Evolutionary conservation across 805 yeast genomes (phyloP).

Genomic region (Suhomyces kilbournensis): DNA sequence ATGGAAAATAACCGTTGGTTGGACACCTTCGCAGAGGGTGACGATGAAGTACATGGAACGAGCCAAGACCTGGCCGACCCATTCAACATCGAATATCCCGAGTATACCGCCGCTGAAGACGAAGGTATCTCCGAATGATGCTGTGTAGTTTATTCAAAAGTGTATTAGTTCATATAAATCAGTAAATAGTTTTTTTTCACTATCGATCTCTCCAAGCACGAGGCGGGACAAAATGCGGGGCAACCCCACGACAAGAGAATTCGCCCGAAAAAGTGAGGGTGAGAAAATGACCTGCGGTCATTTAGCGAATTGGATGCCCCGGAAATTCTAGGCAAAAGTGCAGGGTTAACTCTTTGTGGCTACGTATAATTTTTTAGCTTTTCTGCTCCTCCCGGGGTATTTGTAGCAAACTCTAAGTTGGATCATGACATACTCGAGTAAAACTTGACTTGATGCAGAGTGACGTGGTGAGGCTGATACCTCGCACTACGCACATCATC

Average conservation of each 20-base stretch:
- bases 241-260: background rate
- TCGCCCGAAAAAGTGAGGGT: background rate
- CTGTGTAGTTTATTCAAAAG: background rate
- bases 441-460: background rate
- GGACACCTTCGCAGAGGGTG: slow-evolving; percentile 28
- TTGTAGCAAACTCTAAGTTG: background rate
- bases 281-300: background rate
- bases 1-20: slow-evolving; percentile 29
- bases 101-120: slow-evolving; percentile 17
- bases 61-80: slow-evolving; percentile 14
- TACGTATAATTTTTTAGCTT: background rate
- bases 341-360: background rate
- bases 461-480: background rate
- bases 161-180: background rate
- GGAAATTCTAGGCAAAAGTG: background rate
- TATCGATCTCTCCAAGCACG: background rate
- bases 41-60: slow-evolving; percentile 12
- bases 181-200: background rate
- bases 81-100: slow-evolving; percentile 19
- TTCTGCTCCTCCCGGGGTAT: background rate
- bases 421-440: background rate
- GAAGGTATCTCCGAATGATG: slow-evolving; percentile 19
- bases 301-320: background rate
- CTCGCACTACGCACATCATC: background rate
- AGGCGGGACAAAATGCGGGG: background rate